These are phyloP conservation scores for Colletotrichum simmondsii DNA, from an alignment of 2,329 filamentous ascomycete genomes.

Conservation along the genomic window DNA sequence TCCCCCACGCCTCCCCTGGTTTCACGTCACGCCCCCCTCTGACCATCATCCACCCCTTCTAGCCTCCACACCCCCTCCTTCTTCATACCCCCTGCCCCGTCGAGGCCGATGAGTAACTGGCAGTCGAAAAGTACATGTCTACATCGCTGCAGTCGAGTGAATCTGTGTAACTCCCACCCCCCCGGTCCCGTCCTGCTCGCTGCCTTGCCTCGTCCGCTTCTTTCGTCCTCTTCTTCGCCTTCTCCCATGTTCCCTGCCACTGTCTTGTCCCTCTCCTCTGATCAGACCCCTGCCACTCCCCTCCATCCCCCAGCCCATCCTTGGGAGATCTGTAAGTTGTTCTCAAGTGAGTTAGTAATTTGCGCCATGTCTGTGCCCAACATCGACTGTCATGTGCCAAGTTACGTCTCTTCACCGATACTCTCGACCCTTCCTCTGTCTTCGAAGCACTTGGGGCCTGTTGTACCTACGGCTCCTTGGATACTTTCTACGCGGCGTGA, in stretches of 20 bases:
- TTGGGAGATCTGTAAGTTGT: slow-evolving; percentile 32
- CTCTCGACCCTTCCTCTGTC: slow-evolving; percentile 22
- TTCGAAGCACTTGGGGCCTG: slow-evolving; percentile 1
- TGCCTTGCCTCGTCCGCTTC: not conserved
- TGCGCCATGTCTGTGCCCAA: slow-evolving; percentile 34
- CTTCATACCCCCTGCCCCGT: not conserved
- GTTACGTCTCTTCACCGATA: slow-evolving; percentile 35
- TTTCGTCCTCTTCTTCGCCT: not conserved
- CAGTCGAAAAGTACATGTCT: not conserved
- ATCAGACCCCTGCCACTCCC: slow-evolving; percentile 14
- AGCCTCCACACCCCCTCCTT: not conserved
- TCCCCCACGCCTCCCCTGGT: not conserved
- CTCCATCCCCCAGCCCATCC: slow-evolving; percentile 25
- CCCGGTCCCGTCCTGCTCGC: not conserved
- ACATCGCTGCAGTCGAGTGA: not conserved
- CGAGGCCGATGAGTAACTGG: not conserved
- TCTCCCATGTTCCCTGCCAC: slow-evolving; percentile 11
- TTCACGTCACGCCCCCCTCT: not conserved
- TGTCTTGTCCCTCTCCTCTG: slow-evolving; percentile 7
- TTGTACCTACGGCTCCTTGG: not conserved
- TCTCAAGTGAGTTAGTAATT: slow-evolving; percentile 34
- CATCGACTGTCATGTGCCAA: slow-evolving; percentile 34
- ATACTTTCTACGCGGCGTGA: not conserved
- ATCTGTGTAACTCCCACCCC: not conserved
- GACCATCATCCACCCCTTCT: not conserved